Conservation (phyloP, 1,139 yeast genomes). For the Candida sp. region DNA sequence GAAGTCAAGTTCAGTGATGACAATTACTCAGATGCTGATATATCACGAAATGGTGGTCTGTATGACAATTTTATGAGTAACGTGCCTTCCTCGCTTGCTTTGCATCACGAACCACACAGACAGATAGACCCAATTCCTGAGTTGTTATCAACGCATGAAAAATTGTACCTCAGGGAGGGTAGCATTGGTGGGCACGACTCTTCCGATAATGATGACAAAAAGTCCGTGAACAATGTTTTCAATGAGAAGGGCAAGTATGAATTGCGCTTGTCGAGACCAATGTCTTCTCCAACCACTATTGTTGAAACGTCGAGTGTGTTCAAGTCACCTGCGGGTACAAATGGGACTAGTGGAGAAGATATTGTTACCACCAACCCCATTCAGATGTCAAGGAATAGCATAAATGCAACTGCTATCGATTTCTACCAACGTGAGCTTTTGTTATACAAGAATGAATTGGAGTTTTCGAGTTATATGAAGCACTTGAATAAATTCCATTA, state of each 20-base stretch:
- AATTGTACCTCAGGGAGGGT: slow-evolving; percentile 20
- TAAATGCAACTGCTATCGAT: slow-evolving; percentile 32
- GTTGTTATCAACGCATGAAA: slow-evolving; percentile 38
- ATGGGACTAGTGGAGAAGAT: background rate
- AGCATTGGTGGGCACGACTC: slow-evolving; percentile 12
- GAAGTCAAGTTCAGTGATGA: slow-evolving; percentile 30
- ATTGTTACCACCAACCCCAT: background rate
- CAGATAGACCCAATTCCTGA: slow-evolving; percentile 27
- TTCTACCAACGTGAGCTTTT: slow-evolving; percentile 64
- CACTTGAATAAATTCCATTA: slow-evolving; percentile 54
- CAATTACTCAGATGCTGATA: slow-evolving; percentile 5
- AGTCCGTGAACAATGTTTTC: slow-evolving; percentile 13
- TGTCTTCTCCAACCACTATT: slow-evolving; percentile 28
- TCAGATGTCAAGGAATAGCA: background rate
- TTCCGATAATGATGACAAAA: slow-evolving; percentile 7
- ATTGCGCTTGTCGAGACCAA: slow-evolving; percentile 19
- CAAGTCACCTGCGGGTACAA: slow-evolving; percentile 13
- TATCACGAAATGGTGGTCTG: slow-evolving; percentile 2
- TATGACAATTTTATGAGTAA: slow-evolving; percentile 5
- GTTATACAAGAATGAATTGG: slow-evolving; percentile 63
- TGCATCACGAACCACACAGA: slow-evolving; percentile 8
- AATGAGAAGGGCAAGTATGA: slow-evolving; percentile 22
- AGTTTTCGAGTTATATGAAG: slow-evolving; percentile 60
- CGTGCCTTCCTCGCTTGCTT: slow-evolving; percentile 6
- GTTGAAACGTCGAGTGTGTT: slow-evolving; percentile 27